Percentiles rank a stretch among this genome's conserved stretches.
phyloP scores from a whole-genome alignment of 495 filamentous ascomycete species.

The Podospora didyma region DNA sequence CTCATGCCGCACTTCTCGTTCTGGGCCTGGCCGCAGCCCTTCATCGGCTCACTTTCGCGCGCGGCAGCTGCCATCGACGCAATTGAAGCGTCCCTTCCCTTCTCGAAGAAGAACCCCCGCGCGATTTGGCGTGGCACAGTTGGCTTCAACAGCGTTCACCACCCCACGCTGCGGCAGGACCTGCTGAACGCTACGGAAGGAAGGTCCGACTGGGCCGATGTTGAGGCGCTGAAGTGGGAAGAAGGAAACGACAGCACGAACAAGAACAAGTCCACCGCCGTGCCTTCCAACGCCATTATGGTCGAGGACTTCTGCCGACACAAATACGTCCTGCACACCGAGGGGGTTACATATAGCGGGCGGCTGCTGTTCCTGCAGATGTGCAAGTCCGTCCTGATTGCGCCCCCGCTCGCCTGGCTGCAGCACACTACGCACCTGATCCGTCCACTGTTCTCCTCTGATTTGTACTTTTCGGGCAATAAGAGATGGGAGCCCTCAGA shows the following conservation, averaged over 20 bases:
- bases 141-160: slow-evolving; percentile 43
- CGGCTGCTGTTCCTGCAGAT: slow-evolving; percentile 51
- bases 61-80: slow-evolving; percentile 43
- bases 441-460: slow-evolving; percentile 36
- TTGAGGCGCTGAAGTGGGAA: slow-evolving; percentile 41
- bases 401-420: slow-evolving; percentile 45
- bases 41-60: slow-evolving; percentile 55
- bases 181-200: slow-evolving; percentile 31
- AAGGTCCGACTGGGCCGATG: slow-evolving; percentile 44
- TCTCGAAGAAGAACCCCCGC: slow-evolving; percentile 55
- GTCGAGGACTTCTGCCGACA: slow-evolving; percentile 36
- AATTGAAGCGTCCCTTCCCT: slow-evolving; percentile 28
- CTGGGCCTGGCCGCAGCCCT: slow-evolving; percentile 66
- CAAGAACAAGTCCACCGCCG: neutral
- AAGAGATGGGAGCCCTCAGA: slow-evolving; percentile 14
- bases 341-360: slow-evolving; percentile 57
- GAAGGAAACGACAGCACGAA: slow-evolving; percentile 6
- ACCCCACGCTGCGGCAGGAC: slow-evolving; percentile 40
- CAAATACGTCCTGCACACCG: slow-evolving; percentile 55
- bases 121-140: slow-evolving; percentile 67
- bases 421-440: slow-evolving; percentile 49
- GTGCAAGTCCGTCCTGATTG: slow-evolving; percentile 44
- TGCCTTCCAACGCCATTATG: slow-evolving; percentile 31
- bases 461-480: slow-evolving; percentile 13
- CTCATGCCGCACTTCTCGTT: slow-evolving; percentile 78